Evolutionary conservation across 2,329 filamentous ascomycete species (phyloP), one percentile per base, ranked within the genome.

Genomic region (Pestalotiopsis sp.): DNA sequence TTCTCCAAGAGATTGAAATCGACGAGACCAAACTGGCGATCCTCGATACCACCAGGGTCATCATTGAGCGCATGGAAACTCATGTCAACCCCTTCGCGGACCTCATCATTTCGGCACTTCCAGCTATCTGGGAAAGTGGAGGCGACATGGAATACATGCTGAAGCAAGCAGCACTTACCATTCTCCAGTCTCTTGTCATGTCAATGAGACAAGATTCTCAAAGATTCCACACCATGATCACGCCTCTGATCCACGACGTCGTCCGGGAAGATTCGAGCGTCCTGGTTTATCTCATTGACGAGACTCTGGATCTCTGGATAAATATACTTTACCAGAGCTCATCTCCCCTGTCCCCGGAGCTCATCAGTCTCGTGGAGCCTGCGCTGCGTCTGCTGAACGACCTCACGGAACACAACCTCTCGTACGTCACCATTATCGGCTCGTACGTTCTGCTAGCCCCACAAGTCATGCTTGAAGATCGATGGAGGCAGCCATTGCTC

Each of bases 21-120:
- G 91, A 94, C 20, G 95, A 98, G 78, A 97, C 94, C 0, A 97
- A 97, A 80, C 90, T 98, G 84, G 93, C 92, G 0, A 87, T 99
- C 41, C 85, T 99, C 4, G 94, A 95, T 76, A 97, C 95, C 0
- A 91, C 97, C 52, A 89, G 94, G 65, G 88, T 92, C 41, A 85
- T 97, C 57, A 93, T 98, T 0, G 89, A 92, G 59, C 90, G 94
- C 65, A 88, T 98, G 83, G 96, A 97, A 75, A 87, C 90, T 41
- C 85, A 93, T 72, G 91, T 90, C 2, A 81, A 85, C 1, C 85
- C 85, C 60, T 91, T 91, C 70, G 93, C 93, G 4, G 93, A 97
- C 74, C 89, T 91, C 69, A 92, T 99, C 70, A 91, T 99, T 79
- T 85, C 89, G 1, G 87, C 94, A 13, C 85, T 98, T 6, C 95